Base-by-base conservation (phyloP, 1,284 basidiomycete species). In the Cutaneotrichosporon dermatis region DNA sequence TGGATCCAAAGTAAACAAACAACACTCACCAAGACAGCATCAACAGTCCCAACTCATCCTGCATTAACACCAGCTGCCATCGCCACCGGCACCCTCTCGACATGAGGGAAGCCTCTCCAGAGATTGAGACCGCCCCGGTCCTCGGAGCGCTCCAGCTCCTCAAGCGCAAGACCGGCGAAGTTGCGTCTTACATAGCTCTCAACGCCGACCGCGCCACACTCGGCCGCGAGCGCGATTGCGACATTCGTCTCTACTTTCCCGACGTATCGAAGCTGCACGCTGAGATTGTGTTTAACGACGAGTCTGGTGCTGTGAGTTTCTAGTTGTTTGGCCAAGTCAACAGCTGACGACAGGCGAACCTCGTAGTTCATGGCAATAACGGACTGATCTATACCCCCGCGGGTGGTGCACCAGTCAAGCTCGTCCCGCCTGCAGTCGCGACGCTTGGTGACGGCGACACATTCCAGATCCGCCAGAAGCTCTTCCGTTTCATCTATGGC, bases 201-300 rank as follows among this genome's bases (percentile, higher is more conserved):
- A 71, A 76, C 52, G 59, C 67, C 2, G 64, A 69, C 44, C 62
- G 65, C 15, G 57, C 76, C n/a, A 76, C 70, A 1, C 62, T 77
- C 39, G 75, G 75, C 6, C 61, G 76, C 36, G 76, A 75, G 45
- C 67, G 64, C 25, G 66, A 71, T 16, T 72, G 70, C 44, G 75
- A 77, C 66, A 66, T 77, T 16, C 70, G 77, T 12, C 62, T 79
- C 34, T 76, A 79, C 62, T 71, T 69, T 16, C 65, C 68, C 3
- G 76, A 77, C 51, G 72, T 79, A 8, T 77, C 76, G 4, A 72
- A 75, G 43, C 59, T 73, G 2, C 77, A 79, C 52, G 72, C 69
- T 44, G 72, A 73, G 59, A 72, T 79, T 59, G 43, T 59, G n/a
- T 72, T 77, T 40, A 74, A 79, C 57, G 41, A 66, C n/a, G 56